Percentiles rank a stretch among this genome's conserved stretches.
phyloP scores from a whole-genome alignment of 2,329 filamentous ascomycete species.

The Apiospora malaysiana region DNA sequence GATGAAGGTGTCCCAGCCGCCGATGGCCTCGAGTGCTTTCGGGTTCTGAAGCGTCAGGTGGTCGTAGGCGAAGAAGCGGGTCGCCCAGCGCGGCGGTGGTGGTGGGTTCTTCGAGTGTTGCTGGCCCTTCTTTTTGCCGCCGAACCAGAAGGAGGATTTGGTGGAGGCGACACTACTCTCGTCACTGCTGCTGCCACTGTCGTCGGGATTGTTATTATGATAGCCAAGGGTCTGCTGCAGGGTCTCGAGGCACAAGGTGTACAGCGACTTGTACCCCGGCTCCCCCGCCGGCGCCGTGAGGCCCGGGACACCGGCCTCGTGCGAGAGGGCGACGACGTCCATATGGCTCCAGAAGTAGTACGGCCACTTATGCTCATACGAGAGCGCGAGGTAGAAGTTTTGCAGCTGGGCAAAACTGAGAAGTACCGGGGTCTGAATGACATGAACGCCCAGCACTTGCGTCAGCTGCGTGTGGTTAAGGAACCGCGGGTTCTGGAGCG shows the following conservation, averaged over 20 bases:
- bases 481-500: constrained; percentile 61
- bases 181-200: constrained; percentile 28
- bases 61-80: constrained; percentile 65
- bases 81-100: constrained; percentile 50
- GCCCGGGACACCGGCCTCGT: constrained; percentile 46
- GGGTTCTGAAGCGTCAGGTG: constrained; percentile 63
- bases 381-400: constrained; percentile 57
- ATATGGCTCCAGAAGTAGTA: constrained; percentile 65
- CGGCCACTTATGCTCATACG: constrained; percentile 49
- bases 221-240: constrained; percentile 38
- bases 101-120: constrained; percentile 26
- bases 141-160: background rate
- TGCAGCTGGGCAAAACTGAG: constrained; percentile 61
- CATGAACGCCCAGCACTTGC: constrained; percentile 55
- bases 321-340: constrained; percentile 55
- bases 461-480: constrained; percentile 57
- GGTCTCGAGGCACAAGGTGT: constrained; percentile 46
- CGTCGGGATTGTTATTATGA: too few species aligned
- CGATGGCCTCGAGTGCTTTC: constrained; percentile 53
- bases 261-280: constrained; percentile 47
- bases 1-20: constrained; percentile 63
- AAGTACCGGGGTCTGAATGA: constrained; percentile 57
- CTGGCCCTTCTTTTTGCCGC: constrained; percentile 32
- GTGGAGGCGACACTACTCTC: constrained; percentile 22
- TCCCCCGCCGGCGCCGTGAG: constrained; percentile 40